Percentiles rank a stretch among this genome's conserved stretches.
Conservation (phyloP, 805 yeast species). For the Metschnikowia henanensis region DNA sequence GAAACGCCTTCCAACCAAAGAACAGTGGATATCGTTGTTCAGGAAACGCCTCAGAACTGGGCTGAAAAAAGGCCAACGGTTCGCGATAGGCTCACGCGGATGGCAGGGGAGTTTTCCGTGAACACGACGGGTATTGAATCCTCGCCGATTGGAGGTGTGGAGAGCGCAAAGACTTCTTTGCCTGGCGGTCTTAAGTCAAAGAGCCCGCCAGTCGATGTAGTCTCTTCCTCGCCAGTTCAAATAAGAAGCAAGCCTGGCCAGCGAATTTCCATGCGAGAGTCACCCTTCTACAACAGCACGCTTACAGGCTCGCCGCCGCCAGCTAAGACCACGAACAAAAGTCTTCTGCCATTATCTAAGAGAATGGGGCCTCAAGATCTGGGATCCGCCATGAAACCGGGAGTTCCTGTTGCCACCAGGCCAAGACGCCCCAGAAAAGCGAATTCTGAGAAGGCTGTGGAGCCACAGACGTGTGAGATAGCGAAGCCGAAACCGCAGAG, state of each 20-base stretch:
- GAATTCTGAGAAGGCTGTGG: background rate
- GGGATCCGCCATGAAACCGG: no score
- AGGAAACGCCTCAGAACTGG: conserved; percentile 12
- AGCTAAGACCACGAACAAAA: background rate
- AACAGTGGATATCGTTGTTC: conserved; percentile 7
- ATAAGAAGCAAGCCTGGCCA: conserved; percentile 32
- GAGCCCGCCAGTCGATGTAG: conserved; percentile 12
- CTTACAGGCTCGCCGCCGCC: conserved; percentile 9
- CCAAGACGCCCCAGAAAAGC: no score
- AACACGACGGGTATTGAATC: conserved; percentile 2
- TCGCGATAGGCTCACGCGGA: conserved; percentile 5
- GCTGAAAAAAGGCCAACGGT: background rate
- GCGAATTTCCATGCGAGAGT: conserved; percentile 31
- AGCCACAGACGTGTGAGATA: no score
- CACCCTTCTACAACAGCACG: conserved; percentile 33
- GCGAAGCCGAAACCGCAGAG: no score
- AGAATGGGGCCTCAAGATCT: no score
- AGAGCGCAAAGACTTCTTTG: conserved; percentile 5
- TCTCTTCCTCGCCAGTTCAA: conserved; percentile 12
- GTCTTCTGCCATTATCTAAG: conserved; percentile 4
- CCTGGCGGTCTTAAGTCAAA: background rate
- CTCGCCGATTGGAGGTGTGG: conserved; percentile 7
- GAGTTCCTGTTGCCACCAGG: no score
- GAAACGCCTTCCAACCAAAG: conserved; percentile 17
- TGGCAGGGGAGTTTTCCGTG: background rate